Percentiles rank a stretch among this genome's conserved stretches.
Evolutionary conservation across 805 yeast species (phyloP).

Genomic region (Cyberlindnera maclurae): DNA sequence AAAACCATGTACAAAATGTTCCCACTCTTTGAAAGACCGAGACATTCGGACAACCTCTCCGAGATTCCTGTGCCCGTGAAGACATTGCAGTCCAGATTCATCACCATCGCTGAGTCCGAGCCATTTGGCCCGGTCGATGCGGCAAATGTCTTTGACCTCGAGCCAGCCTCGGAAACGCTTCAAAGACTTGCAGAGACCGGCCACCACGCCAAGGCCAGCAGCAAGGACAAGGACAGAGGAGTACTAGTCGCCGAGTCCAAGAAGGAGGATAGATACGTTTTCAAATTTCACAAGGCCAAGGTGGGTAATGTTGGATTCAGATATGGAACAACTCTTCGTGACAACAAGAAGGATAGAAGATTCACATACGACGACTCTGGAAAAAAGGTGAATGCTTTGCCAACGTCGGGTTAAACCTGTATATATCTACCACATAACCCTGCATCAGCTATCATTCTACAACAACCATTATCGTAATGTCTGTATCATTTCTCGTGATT

Average conservation of each 20-base stretch:
- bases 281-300: constrained; percentile 69
- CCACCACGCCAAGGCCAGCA: constrained; percentile 32
- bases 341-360: constrained; percentile 75
- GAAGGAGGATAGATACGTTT: constrained; percentile 50
- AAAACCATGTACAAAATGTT: constrained; percentile 68
- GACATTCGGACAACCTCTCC: constrained; percentile 67
- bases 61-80: constrained; percentile 89
- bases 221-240: constrained; percentile 23
- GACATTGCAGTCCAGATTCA: constrained; percentile 73
- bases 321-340: constrained; percentile 87
- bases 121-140: constrained; percentile 97
- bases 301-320: constrained; percentile 86
- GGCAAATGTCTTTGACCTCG: constrained; percentile 71
- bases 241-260: constrained; percentile 41
- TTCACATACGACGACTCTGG: constrained; percentile 67
- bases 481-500: not conserved
- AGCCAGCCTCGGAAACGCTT: constrained; percentile 80
- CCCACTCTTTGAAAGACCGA: constrained; percentile 53
- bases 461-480: not conserved
- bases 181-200: constrained; percentile 57
- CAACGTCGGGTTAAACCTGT: constrained; percentile 19
- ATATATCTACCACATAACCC: not conserved
- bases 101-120: constrained; percentile 88
- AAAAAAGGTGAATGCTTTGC: constrained; percentile 32
- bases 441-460: not conserved